Evolutionary conservation across 345 rosid genomes (phyloP).

Genomic region (Ceriops tagal): DNA sequence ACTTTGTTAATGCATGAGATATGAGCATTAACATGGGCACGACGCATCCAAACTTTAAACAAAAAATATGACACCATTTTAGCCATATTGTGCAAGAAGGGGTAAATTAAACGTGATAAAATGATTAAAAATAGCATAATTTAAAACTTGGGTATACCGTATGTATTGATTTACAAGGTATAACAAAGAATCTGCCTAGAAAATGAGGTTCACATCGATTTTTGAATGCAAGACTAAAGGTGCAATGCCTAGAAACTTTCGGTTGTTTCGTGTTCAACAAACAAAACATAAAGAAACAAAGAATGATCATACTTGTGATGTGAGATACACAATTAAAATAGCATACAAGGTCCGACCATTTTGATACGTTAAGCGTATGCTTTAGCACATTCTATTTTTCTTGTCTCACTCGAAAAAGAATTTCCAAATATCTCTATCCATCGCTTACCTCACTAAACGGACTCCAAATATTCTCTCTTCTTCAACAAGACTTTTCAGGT

Average conservation of each 20-base stretch:
- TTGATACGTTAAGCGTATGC: constrained; percentile 9
- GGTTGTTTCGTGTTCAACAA: constrained; percentile 12
- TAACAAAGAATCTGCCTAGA: too few relatives aligned
- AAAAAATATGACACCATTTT: too few relatives aligned
- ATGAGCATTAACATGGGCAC: too few relatives aligned
- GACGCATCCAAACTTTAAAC: too few relatives aligned
- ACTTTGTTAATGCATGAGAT: too few relatives aligned
- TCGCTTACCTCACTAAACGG: constrained; percentile 67
- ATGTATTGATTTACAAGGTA: too few relatives aligned
- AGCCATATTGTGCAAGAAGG: too few relatives aligned
- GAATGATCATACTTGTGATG: constrained; percentile 5
- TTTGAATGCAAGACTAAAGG: constrained; percentile 9
- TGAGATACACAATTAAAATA: constrained; percentile 20
- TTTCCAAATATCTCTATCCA: constrained; percentile 85
- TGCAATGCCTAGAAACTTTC: constrained; percentile 1
- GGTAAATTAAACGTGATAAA: too few relatives aligned
- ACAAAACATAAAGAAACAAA: constrained; percentile 3
- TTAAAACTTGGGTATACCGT: too few relatives aligned
- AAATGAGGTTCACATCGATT: too few relatives aligned
- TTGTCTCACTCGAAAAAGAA: constrained; percentile 68
- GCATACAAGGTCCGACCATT: not conserved
- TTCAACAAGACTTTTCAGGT: constrained; percentile 75
- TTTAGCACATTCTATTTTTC: not conserved
- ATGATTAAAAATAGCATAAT: too few relatives aligned
- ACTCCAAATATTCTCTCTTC: constrained; percentile 78